Percentiles rank a stretch among this genome's conserved stretches.
Evolutionary conservation across 768 basidiomycete species (phyloP).

Genomic region (Cystobasidiopsis lactophilus): DNA sequence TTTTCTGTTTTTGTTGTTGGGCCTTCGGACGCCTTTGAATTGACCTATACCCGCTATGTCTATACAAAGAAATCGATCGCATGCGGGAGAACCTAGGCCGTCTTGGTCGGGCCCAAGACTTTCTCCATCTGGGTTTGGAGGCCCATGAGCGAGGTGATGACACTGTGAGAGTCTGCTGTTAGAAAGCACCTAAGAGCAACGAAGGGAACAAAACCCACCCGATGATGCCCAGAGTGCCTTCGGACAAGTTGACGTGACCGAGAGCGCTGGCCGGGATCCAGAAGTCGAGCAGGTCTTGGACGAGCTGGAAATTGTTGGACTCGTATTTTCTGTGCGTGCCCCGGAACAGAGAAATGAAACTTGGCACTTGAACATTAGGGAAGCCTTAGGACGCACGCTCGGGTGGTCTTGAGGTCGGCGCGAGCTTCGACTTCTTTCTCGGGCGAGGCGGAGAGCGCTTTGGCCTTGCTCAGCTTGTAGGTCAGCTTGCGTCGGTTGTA

Average conservation of each 20-base stretch:
- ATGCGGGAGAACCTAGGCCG: background rate
- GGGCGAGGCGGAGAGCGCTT: slow-evolving; percentile 25
- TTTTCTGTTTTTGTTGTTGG: too few species aligned
- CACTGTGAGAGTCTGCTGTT: background rate
- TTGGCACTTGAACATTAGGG: slow-evolving; percentile 6
- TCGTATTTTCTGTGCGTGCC: background rate
- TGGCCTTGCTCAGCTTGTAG: slow-evolving; percentile 13
- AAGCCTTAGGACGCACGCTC: background rate
- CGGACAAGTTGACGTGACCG: slow-evolving; percentile 52
- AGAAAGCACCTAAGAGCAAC: background rate
- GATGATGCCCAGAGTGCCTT: slow-evolving; percentile 60
- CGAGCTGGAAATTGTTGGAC: slow-evolving; percentile 34
- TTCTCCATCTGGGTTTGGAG: slow-evolving; percentile 15
- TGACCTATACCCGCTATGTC: too few species aligned
- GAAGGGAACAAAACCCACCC: slow-evolving; percentile 36
- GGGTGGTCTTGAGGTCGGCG: slow-evolving; percentile 32
- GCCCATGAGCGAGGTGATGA: slow-evolving; percentile 20
- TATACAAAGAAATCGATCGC: too few species aligned
- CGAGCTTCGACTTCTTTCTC: slow-evolving; percentile 54
- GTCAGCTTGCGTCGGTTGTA: slow-evolving; percentile 18
- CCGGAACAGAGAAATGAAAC: background rate
- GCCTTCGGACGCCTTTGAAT: too few species aligned
- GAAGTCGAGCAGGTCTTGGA: slow-evolving; percentile 63
- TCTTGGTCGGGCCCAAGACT: slow-evolving; percentile 13
- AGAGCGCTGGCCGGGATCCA: slow-evolving; percentile 74